Base-by-base conservation (phyloP, 805 yeast species). In the Candida coquimbonensis region DNA sequence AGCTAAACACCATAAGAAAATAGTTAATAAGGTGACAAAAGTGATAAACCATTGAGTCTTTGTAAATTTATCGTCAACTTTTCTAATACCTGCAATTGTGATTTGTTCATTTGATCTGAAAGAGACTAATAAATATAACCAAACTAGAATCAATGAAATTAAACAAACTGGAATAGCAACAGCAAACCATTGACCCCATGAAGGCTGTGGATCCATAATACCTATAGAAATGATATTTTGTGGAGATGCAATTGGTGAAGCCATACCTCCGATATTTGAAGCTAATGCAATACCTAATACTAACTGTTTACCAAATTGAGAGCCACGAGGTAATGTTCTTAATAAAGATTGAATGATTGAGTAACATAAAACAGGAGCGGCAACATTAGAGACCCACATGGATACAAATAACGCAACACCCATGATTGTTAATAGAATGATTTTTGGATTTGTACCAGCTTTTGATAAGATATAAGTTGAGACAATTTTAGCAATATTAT, bases 321-420 rank as follows among this genome's bases (percentile, higher is more conserved):
- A 82, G 12, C 80, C 80, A 41, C 84, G 79, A 19, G 96, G 95
- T 38, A 90, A 67, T 0, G 95, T 87, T 57, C 96, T 75, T 53
- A 91, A 68, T 21, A 91, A 69, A 0, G 98, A 97, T 64, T 90
- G 96, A 48, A 91, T 82, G 51, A 91, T 85, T 7, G 96, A 88
- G 57, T 77, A 87, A 66, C 96, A 86, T 45, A 91, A 73, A 3
- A 91, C 97, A 0, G 99, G 99, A 1, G 98, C 93, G 1, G 99
- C 99, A 38, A 91, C 98, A 62, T 91, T 91, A 25, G 95, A 84
- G 36, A 91, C 93, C 95, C 96, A 90, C 87, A 91, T 89, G 6
- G 96, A 81, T 36, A 87, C 80, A 57, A 91, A 80, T 36, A 90
- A 70, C 0, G 97, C 87, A 31, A 91, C 91, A 40, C 75, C 67